Conservation (phyloP, 352 stramenopile genomes). For the Phytophthora ohioensis region DNA sequence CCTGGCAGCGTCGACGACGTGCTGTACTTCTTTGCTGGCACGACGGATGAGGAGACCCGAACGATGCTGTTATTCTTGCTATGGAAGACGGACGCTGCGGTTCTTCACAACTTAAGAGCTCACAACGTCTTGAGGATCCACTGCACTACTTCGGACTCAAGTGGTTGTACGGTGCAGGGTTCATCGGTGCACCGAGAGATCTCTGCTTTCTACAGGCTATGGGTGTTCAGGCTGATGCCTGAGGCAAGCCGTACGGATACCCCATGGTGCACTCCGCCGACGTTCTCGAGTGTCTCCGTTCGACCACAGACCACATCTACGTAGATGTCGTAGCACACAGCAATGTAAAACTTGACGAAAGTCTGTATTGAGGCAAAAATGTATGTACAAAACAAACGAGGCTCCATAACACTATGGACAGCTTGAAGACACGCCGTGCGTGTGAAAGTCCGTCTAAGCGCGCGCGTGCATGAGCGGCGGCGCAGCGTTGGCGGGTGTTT, state of each 20-base stretch:
- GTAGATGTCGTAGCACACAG: constrained; percentile 9
- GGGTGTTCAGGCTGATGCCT: neutral
- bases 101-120: constrained; percentile 39
- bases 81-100: constrained; percentile 35
- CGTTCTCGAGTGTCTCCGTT: neutral
- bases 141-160: constrained; percentile 50
- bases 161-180: constrained; percentile 27
- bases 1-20: constrained; percentile 26
- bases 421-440: constrained; percentile 23
- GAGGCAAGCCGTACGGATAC: neutral
- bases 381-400: constrained; percentile 39
- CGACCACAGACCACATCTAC: constrained; percentile 16
- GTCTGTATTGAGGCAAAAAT: constrained; percentile 46
- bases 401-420: constrained; percentile 24
- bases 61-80: constrained; percentile 34
- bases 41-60: constrained; percentile 31
- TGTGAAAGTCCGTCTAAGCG: constrained; percentile 26
- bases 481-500: constrained; percentile 55
- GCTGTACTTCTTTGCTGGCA: constrained; percentile 33
- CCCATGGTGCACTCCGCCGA: neutral
- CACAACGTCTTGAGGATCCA: constrained; percentile 25
- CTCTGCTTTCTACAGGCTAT: neutral
- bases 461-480: constrained; percentile 50
- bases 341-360: constrained; percentile 35
- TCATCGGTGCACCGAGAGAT: neutral